Evolutionary conservation across 2,329 filamentous ascomycete genomes (phyloP), one percentile per base, ranked within the genome.

Genomic region (Parascedosporium putredinis): DNA sequence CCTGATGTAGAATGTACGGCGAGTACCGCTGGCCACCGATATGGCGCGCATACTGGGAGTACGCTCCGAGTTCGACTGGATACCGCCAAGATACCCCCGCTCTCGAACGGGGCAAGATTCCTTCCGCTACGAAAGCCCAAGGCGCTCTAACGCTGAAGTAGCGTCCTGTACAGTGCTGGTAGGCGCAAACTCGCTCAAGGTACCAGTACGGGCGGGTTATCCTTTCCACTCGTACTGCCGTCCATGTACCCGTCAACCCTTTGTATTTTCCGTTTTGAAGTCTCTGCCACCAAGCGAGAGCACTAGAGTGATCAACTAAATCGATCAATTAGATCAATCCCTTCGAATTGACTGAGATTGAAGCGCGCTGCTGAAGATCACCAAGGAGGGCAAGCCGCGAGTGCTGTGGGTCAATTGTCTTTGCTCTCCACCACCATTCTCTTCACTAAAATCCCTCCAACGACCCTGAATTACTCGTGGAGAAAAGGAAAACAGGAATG

Each of bases 101-200:
- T 40, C 18, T 42, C 6, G 12, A 20, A 10, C 16, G 16, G 16
- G 38, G 16, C 38, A 42, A 18, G 38, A 42, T 42, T 42, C 38
- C 20, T 42, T 42, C 38, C 38, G 23, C 38, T 20, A 22, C 23
- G n/a, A 42, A 42, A 20, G 38, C 38, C 38, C 38, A 42, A 42
- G 38, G 38, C 38, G 38, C 38, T 10, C 20, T 42, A 42, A 42
- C 23, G 18, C 20, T 42, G 38, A 42, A 42, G 38, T 42, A 42
- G 38, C 18, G 38, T 42, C 38, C 38, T 42, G 20, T 42, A 10
- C 14, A 10, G 18, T 42, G 20, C 38, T 42, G 16, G 12, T 16
- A 10, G 20, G n/a, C 5, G 3, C 38, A 20, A 12, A 20, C 18
- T 42, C 38, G 20, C 12, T 20, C 38, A 3, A 23, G 38, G 38